A percentile compares a stretch with the other conserved stretches of the same genome.
Evolutionary conservation across 805 yeast genomes (phyloP).

Genomic region (Yamadazyma nakazawae): DNA sequence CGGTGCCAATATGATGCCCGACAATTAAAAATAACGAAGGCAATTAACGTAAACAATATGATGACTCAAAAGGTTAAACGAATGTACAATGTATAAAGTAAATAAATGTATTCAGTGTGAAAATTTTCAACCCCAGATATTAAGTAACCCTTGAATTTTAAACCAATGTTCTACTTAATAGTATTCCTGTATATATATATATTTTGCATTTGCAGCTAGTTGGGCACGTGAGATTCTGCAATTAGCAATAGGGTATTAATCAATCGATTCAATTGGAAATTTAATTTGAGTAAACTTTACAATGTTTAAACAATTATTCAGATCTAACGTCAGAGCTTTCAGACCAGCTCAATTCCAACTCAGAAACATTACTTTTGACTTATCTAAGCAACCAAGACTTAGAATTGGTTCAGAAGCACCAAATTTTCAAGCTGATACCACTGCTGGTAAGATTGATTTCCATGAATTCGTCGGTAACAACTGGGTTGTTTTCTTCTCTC

Average conservation of each 20-base stretch:
- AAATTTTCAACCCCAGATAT: no score
- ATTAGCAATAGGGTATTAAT: not conserved
- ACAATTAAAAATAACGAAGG: constrained; percentile 5
- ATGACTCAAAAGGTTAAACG: not conserved
- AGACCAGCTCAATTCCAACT: constrained; percentile 5
- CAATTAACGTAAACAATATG: not conserved
- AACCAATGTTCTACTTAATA: no score
- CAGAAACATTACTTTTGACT: constrained; percentile 29
- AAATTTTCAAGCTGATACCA: constrained; percentile 60
- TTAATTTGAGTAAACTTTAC: not conserved
- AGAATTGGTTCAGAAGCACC: constrained; percentile 66
- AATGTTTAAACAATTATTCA: constrained; percentile 16
- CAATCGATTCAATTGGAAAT: not conserved
- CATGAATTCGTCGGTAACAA: constrained; percentile 58
- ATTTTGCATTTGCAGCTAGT: not conserved
- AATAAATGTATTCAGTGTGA: not conserved
- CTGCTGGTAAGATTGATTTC: constrained; percentile 60
- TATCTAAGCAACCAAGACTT: constrained; percentile 41
- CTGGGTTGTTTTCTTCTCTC: constrained; percentile 70
- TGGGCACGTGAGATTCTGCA: constrained; percentile 8
- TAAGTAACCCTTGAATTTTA: no score
- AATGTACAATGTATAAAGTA: not conserved
- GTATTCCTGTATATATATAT: not conserved
- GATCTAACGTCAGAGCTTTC: constrained; percentile 4
- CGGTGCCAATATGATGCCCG: constrained; percentile 54